Evolutionary conservation across 495 filamentous ascomycete genomes (phyloP).

Genomic region (Bombardia bombarda): DNA sequence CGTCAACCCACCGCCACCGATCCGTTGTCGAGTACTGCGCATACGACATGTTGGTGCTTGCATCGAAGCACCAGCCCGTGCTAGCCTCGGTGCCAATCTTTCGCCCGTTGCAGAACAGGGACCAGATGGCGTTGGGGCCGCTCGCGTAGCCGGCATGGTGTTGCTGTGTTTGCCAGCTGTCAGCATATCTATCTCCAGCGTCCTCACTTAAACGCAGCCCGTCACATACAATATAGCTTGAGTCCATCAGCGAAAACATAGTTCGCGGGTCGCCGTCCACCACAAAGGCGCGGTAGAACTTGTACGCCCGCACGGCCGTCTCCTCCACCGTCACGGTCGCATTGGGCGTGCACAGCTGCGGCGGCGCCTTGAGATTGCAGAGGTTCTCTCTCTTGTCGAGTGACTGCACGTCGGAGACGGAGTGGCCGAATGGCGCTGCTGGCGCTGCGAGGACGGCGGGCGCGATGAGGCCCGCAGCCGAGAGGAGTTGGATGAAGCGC

Average conservation of each 20-base stretch:
- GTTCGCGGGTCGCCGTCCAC: constrained; percentile 37
- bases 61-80: constrained; percentile 38
- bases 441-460: not conserved
- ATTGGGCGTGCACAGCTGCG: constrained; percentile 32
- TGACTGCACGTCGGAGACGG: no score
- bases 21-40: constrained; percentile 35
- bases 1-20: constrained; percentile 37
- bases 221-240: constrained; percentile 26
- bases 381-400: constrained; percentile 35
- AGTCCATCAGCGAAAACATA: constrained; percentile 42
- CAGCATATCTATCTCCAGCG: no score
- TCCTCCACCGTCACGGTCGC: constrained; percentile 33
- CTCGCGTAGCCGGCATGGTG: constrained; percentile 33
- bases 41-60: constrained; percentile 41
- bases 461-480: not conserved
- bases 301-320: constrained; percentile 36
- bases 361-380: constrained; percentile 31
- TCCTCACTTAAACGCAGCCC: no score
- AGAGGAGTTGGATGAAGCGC: no score
- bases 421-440: no score
- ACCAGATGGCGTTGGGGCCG: constrained; percentile 34
- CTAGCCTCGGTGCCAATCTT: constrained; percentile 31
- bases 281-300: constrained; percentile 42
- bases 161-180: constrained; percentile 23
- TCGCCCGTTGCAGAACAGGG: constrained; percentile 33